Base-by-base conservation (phyloP, 306 rosid species). In the Canavalia ensiformis region DNA sequence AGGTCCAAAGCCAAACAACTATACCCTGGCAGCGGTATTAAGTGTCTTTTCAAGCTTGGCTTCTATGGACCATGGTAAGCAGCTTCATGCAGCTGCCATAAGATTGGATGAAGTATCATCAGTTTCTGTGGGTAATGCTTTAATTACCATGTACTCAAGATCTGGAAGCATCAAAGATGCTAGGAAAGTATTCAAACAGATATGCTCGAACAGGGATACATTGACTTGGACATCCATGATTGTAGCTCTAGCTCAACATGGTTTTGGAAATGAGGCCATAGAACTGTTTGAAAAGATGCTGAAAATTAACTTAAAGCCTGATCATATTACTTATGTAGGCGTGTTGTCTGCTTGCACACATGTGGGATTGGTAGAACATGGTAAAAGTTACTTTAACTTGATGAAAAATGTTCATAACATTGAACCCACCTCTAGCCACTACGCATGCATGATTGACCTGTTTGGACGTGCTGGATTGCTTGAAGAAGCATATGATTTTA, bases 221-320 rank as follows among this genome's bases (percentile, higher is more conserved):
- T 80, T 89, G 68, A 88, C 97, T 67, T 91, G 97, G 98, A 90
- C 94, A 70, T 91, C 97, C 84, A 95, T 95, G 97, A 89, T 92
- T 83, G 75, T 90, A 57, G 92, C 97, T 62, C 88, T 92, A 59
- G 98, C 97, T 69, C 95, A 91, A 73, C 98, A 92, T 79, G 98
- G 97, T 74, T 88, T 88, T 4, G 98, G 97, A 80, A 87, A 90
- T 51, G 94, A 91, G 84, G 93, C 98, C 82, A 87, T 91, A 74
- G 86, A 86, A 71, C 88, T 92, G 75, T 95, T 95, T 84, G 95
- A 92, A 82, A 83, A 86, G 72, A 95, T 95, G 98, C 84, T 90
- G 76, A 80, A 80, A 63, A 81, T 80, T 57, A 87, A 90, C 76
- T 59, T 90, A 75, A 86, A 88, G 84, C 97, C 98, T 13, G 97